Evolutionary conservation across 208 protist genomes (phyloP), one percentile per base, ranked within the genome.

Genomic region (Leptomonas seymouri): DNA sequence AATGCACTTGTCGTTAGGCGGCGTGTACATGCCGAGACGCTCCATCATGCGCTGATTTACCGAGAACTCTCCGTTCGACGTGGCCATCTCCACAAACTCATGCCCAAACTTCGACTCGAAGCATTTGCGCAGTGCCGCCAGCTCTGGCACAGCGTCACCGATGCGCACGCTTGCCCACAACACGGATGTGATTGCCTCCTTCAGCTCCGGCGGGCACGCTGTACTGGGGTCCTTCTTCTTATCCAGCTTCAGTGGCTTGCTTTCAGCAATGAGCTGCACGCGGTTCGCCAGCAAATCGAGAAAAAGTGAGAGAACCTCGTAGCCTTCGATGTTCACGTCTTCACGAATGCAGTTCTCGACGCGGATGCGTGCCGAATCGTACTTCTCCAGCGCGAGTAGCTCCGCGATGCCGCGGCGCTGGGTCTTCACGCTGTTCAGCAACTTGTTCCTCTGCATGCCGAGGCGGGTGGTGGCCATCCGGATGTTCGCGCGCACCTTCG

Each of bases 11-110:
- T 93, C 91, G 55, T 93, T 92, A 1, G 82, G 74, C 11, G 91
- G 89, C 11, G 87, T 87, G 58, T 85, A 82, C 54, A 95, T 79
- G 34, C 81, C 76, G 5, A 96, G 77, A 5, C 89, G 90, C 57
- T 97, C 89, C 68, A 94, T 85, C 70, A 97, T 80, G 34, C 81
- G 80, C 51, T 93, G 85, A 56, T 97, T 97, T 31, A 97, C 93
- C 2, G 88, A 89, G 59, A 88, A 93, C 77, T 97, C 93, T 21
- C 77, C 56, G 71, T 97, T 96, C 58, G 69, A 73, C 44, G 86
- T 53, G 27, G 85, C 81, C 81, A 96, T 93, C 59, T 91, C 68
- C 20, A 93, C 84, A 80, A 95, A 96, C 48, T 76, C 80, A 65
- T 85, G 89, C 31, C 93, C 91, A 59, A 90, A 96, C 76, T 96